A percentile compares a stretch with the other conserved stretches of the same genome.
These are phyloP conservation scores for Barnettozyma populi DNA, from an alignment of 805 yeast species.

Conservation along the genomic window DNA sequence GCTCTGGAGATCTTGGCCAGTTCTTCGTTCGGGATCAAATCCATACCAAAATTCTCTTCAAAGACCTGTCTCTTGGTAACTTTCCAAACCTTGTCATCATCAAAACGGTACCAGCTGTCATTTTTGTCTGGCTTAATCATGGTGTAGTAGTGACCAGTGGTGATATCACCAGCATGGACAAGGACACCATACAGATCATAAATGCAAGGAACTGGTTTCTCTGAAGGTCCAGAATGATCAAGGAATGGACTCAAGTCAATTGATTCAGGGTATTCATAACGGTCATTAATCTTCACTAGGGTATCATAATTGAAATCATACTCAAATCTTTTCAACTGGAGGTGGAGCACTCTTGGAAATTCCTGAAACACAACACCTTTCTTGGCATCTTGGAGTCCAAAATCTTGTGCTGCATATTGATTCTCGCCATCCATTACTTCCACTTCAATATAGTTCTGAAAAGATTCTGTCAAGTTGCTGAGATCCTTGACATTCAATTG, in stretches of 20 bases:
- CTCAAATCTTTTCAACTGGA: constrained; percentile 91
- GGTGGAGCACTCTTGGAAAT: constrained; percentile 88
- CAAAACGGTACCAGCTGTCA: constrained; percentile 84
- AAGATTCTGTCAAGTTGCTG: constrained; percentile 65
- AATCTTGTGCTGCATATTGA: constrained; percentile 86
- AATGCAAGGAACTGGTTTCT: constrained; percentile 47
- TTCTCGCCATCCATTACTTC: constrained; percentile 93
- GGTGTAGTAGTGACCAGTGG: constrained; percentile 95
- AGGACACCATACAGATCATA: constrained; percentile 89
- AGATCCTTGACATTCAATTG: constrained; percentile 89
- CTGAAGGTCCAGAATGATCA: constrained; percentile 42
- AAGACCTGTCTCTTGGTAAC: constrained; percentile 82
- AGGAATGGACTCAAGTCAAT: constrained; percentile 78
- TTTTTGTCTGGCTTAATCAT: constrained; percentile 74
- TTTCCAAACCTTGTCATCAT: constrained; percentile 90
- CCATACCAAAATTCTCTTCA: constrained; percentile 88
- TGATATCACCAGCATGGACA: constrained; percentile 93
- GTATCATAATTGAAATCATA: constrained; percentile 87
- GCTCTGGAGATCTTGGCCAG: constrained; percentile 47
- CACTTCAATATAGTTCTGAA: constrained; percentile 79
- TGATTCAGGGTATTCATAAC: constrained; percentile 79
- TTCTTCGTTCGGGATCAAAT: constrained; percentile 44
- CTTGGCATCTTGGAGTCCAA: constrained; percentile 90
- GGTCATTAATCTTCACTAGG: constrained; percentile 86
- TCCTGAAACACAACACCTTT: constrained; percentile 91